Evolutionary conservation across 2,329 filamentous ascomycete genomes (phyloP), one percentile per base, ranked within the genome.

Genomic region (Phyllosticta citriasiana): DNA sequence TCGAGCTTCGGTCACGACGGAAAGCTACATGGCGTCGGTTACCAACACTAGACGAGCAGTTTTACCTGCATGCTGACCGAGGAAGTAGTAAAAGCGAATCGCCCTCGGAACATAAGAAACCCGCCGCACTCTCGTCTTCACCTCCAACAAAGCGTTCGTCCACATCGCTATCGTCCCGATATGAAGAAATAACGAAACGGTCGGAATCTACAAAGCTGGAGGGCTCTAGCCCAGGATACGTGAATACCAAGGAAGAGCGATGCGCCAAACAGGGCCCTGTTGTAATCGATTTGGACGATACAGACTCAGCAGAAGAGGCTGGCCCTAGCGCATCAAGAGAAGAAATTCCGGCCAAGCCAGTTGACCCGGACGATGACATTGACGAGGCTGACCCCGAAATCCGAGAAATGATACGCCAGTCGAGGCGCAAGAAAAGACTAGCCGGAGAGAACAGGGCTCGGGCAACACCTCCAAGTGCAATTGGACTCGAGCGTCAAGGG

Each of bases 381-480:
- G 71, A 75, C 61, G 65, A 67, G 2, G 65, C 69, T 19, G 70
- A 73, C 25, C 66, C 70, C 6, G 61, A 62, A 14, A 57, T 72
- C 8, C 69, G 67, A n/a, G 69, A 66, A 19, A 61, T 74, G 7
- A 67, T 62, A 57, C 60, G 55, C 9, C 66, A 51, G 67, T 68
- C 8, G 3, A 33, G 60, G 25, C 60, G 55, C n/a, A 58, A 40
- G 52, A 30, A 53, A n/a, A 61, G 47, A 14, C 54, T 53, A 10
- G 59, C 53, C 27, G n/a, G 16, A 5, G 53, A 55, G 22, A 54
- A 53, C 14, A 33, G 53, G 4, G 47, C 55, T 10, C 30, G n/a
- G n/a, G 60, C 24, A 22, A 26, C 24, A 12, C 33, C 60, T 8
- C 33, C 50, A 26, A 8, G 35, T 27, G 40, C 40, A 47, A 30